Evolutionary conservation across 1,284 basidiomycete genomes (phyloP).

Genomic region (Irpex sp.): DNA sequence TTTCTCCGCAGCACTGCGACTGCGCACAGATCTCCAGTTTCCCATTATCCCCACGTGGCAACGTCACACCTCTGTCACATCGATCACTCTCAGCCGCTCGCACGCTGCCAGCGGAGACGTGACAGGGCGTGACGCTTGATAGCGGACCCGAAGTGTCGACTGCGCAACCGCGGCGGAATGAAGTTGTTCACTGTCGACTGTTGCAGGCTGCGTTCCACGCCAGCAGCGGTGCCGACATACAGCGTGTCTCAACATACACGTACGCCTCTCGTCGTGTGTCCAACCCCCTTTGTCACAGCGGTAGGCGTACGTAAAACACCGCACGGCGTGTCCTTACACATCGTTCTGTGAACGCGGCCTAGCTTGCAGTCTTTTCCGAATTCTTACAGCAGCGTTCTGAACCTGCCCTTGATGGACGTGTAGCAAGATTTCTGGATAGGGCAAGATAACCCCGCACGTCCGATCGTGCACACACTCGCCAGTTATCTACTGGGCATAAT

Average conservation of each 20-base stretch:
- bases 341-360: too few species aligned
- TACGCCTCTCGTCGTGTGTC: too few species aligned
- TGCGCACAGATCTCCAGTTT: conserved; percentile 22
- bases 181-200: background rate
- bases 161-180: background rate
- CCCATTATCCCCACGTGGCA: conserved; percentile 20
- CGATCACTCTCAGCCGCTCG: background rate
- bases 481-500: too few species aligned
- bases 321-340: too few species aligned
- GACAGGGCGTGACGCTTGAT: background rate
- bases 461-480: too few species aligned
- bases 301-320: too few species aligned
- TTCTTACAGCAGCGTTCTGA: too few species aligned
- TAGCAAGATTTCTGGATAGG: background rate
- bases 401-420: background rate
- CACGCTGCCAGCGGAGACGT: background rate
- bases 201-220: background rate
- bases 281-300: too few species aligned
- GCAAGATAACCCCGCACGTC: background rate
- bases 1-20: background rate
- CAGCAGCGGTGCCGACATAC: too few species aligned
- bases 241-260: too few species aligned
- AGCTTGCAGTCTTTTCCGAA: too few species aligned
- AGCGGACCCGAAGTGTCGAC: background rate
- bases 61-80: conserved; percentile 8